Base-by-base conservation (phyloP, 257 asterid species). In the Cordia subcordata region DNA sequence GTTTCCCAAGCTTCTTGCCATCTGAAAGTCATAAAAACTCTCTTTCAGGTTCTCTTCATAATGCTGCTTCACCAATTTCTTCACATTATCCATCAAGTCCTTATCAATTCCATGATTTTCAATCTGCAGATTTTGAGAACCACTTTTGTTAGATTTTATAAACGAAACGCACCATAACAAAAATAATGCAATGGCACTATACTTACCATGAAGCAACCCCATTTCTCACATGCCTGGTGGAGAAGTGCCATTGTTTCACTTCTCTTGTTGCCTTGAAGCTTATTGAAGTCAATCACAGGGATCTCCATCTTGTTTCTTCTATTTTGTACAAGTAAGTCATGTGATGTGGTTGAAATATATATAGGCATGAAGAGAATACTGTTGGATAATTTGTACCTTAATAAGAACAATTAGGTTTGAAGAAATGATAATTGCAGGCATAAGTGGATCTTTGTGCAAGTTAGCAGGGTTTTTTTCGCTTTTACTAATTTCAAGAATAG, bases 151-250 rank as follows among this genome's bases (percentile, higher is more conserved):
- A 27, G 13, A 35, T 33, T 60, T 5, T 21, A 42, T 55, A 40
- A 66, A 13, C 9, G 21, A 55, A 16, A 57, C n/a, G 42, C 0
- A 8, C 13, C 17, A 40, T 19, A 32, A 4, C 27, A 58, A 32
- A 58, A 32, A 65, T 22, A 37, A 20, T 51, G 35, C 55, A 11
- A 68, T 0, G 9, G 42, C 55, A 57, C 22, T 53, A 38, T 53
- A 16, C 27, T 76, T 84, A 86, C 97, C 97, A 86, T 82, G 55
- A 89, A 89, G 77, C 64, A 89, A 35, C 97, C 97, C 95, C 95
- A 89, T 71, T 86, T 86, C 68, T 77, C 71, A 69, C 95, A 86
- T 3, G 95, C 95, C 61, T 84, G 84, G 53, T 89, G 95, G 65
- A 86, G 84, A 64, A 82, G 90, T 33, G 85, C 79, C 94, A 84